A percentile compares a stretch with the other conserved stretches of the same genome.
phyloP scores from a whole-genome alignment of 2,329 filamentous ascomycete species.

The Colletotrichum sp. region DNA sequence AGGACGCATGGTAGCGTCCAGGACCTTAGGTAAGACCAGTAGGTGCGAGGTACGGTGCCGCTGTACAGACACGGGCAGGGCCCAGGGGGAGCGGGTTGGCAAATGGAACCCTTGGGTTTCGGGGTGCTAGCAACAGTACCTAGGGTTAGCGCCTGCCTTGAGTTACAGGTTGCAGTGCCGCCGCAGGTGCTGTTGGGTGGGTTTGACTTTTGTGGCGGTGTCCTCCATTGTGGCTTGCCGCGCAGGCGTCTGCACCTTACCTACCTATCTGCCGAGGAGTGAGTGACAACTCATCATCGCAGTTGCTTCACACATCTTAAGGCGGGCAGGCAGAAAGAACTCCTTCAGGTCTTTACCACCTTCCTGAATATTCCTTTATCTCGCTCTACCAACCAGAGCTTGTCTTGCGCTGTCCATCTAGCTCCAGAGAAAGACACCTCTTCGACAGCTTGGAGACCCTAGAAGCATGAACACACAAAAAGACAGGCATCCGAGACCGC shows the following conservation, averaged over 20 bases:
- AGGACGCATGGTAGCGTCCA: background rate
- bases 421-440: background rate
- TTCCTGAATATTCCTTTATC: background rate
- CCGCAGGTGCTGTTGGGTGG: background rate
- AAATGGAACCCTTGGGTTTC: conserved; percentile 21
- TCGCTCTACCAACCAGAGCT: background rate
- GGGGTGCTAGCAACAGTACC: conserved; percentile 9
- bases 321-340: background rate
- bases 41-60: conserved; percentile 21
- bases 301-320: background rate
- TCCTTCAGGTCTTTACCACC: background rate
- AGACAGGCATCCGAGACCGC: background rate
- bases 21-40: background rate
- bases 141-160: conserved; percentile 19
- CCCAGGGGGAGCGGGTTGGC: conserved; percentile 12
- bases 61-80: conserved; percentile 9
- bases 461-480: background rate
- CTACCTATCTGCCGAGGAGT: background rate
- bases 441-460: background rate
- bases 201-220: conserved; percentile 16
- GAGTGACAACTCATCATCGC: background rate
- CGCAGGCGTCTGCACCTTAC: background rate
- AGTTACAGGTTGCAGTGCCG: background rate
- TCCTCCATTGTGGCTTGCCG: conserved; percentile 1
- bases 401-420: background rate